A percentile compares a stretch with the other conserved stretches of the same genome.
phyloP scores from a whole-genome alignment of 1,284 basidiomycete genomes.

The Ustilago hordei region DNA sequence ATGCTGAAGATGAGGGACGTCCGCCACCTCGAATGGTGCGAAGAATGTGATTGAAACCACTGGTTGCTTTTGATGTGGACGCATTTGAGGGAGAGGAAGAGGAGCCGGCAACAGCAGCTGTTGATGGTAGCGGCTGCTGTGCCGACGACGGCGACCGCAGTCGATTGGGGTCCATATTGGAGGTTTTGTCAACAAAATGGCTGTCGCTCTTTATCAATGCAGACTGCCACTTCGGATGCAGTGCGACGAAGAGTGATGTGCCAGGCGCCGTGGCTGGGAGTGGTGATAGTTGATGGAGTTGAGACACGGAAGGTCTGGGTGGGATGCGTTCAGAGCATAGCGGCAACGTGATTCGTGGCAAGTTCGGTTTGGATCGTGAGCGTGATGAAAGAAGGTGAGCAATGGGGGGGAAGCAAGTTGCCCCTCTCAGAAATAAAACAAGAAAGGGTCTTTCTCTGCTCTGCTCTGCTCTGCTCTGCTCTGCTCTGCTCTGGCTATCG shows the following conservation, averaged over 20 bases:
- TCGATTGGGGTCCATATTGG: slow-evolving; percentile 35
- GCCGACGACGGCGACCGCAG: slow-evolving; percentile 31
- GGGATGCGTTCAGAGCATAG: not conserved
- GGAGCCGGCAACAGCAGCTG: slow-evolving; percentile 14
- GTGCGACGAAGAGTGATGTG: not conserved
- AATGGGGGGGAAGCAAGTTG: too few species aligned
- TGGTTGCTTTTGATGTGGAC: slow-evolving; percentile 35
- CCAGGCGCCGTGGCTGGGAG: not conserved
- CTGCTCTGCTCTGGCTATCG: not conserved
- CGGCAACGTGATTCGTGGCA: not conserved
- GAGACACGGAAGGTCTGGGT: not conserved
- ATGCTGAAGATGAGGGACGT: slow-evolving; percentile 25
- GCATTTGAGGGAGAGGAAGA: slow-evolving; percentile 13
- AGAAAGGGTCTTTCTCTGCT: not conserved
- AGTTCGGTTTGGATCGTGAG: not conserved
- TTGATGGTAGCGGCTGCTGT: slow-evolving; percentile 22
- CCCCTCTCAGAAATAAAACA: not conserved
- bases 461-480: too few species aligned
- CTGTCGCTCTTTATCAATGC: not conserved
- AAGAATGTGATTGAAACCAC: slow-evolving; percentile 46
- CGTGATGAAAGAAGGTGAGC: not conserved
- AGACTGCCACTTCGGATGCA: not conserved
- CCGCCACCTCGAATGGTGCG: slow-evolving; percentile 39
- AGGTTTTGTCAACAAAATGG: too few species aligned
- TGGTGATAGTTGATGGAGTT: not conserved